Percentiles rank a stretch among this genome's conserved stretches.
These are phyloP conservation scores for Psilocybe mexicana DNA, from an alignment of 1,284 basidiomycete species.

Conservation along the genomic window DNA sequence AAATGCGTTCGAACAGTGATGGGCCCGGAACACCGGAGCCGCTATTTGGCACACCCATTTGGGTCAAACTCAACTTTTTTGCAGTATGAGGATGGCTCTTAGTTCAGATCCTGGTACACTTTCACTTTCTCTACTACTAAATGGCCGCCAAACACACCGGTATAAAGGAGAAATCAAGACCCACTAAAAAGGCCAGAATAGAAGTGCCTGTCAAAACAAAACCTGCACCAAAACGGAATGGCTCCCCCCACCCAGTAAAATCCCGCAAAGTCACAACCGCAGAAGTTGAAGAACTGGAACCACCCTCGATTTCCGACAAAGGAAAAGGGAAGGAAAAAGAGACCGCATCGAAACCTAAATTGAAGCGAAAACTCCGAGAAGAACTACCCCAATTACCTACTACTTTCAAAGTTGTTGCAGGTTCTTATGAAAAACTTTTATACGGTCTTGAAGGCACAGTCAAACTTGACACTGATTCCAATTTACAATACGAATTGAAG, in stretches of 20 bases:
- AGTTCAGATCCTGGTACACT: conserved; percentile 3
- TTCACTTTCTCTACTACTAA: conserved; percentile 19
- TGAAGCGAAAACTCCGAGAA: conserved; percentile 23
- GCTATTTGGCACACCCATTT: conserved; percentile 13
- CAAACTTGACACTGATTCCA: conserved; percentile 35
- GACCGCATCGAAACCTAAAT: conserved; percentile 20
- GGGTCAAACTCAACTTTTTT: conserved; percentile 15
- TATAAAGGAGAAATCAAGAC: conserved; percentile 20
- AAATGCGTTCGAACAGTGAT: too few relatives aligned
- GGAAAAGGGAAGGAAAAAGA: conserved; percentile 19
- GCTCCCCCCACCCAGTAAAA: conserved; percentile 9
- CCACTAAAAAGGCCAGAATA: conserved; percentile 30
- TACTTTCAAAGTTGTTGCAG: conserved; percentile 85
- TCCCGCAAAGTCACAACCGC: conserved; percentile 12
- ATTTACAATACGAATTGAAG: conserved; percentile 53
- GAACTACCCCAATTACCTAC: conserved; percentile 37
- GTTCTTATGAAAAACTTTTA: conserved; percentile 93
- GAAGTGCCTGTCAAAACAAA: conserved; percentile 17
- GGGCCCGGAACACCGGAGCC: neutral
- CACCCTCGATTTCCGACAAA: neutral
- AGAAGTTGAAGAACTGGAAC: conserved; percentile 15
- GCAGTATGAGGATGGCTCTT: neutral
- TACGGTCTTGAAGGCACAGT: conserved; percentile 85
- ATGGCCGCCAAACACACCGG: conserved; percentile 16
- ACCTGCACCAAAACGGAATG: conserved; percentile 12